A percentile compares a stretch with the other conserved stretches of the same genome.
Evolutionary conservation across 257 asterid species (phyloP).

Genomic region (Solanum corneliomulleri): DNA sequence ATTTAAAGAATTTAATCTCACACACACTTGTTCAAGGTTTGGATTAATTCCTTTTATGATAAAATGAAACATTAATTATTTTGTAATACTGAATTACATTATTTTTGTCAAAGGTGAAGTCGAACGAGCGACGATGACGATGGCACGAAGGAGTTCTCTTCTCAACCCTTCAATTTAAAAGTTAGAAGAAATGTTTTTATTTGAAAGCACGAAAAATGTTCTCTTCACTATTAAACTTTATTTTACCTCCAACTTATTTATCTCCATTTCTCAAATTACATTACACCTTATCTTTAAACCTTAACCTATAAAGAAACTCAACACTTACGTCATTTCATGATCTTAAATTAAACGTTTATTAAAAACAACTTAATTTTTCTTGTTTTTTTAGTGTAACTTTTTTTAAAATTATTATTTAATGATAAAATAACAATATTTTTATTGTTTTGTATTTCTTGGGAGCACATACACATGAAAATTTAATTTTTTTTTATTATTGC

Average conservation of each 20-base stretch:
- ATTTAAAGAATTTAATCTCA: too few species aligned
- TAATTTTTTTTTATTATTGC: too few species aligned
- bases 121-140: background rate
- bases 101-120: too few species aligned
- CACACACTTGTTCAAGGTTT: too few species aligned
- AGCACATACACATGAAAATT: background rate
- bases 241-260: background rate
- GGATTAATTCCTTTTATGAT: background rate
- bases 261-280: background rate
- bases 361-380: too few species aligned
- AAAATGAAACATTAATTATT: background rate
- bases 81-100: too few species aligned
- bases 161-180: background rate
- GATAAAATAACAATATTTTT: background rate
- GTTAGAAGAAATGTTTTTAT: background rate
- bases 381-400: too few species aligned
- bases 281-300: background rate
- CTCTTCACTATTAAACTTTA: background rate
- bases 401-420: too few species aligned
- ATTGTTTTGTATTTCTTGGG: background rate
- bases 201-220: background rate
- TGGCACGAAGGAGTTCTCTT: too few species aligned
- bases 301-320: background rate
- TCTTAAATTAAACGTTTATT: background rate
- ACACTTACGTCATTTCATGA: background rate